Evolutionary conservation across 345 rosid genomes (phyloP), one percentile per base, ranked within the genome.

Genomic region (Dovyalis caffra): DNA sequence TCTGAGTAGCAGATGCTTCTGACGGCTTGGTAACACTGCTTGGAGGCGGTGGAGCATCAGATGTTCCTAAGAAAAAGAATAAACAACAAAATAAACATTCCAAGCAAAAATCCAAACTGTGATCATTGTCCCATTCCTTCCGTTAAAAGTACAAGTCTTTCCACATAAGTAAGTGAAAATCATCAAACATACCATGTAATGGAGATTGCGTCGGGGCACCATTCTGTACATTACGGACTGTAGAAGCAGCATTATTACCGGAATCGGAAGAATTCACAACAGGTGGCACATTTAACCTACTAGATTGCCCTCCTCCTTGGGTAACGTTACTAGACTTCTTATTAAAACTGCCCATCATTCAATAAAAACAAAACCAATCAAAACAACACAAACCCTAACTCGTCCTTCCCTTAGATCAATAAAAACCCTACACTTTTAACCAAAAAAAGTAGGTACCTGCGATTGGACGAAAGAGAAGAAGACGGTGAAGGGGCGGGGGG

Each of bases 251-350:
- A 23, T 56, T 56, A 78, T 80, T 81, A 69, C 43, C 58, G 51
- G 90, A 76, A 76, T 83, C 85, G 0, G 88, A 70, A 80, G 81
- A 57, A 56, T 84, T 78, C 64, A 85, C 77, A 45, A 77, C 79
- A 7, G 86, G 71, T 8, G 88, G 85, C 1, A 70, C 56, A 83
- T 79, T 88, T 74, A 81, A 86, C 92, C 92, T 80, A 70, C 92
- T 81, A 73, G 89, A 66, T 71, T 90, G 96, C 40, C 80, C 90
- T 78, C 82, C 90, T 78, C 90, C 94, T 83, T 88, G 99, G 11
- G 28, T 23, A 51, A 72, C 93, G 89, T 90, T 88, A 77, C 69
- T 78, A 45, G 87, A 64, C 89, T 88, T 93, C 91, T 89, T 95
- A 56, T 56, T 56, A 67, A 79, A 86, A 82, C 98, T 95, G 61